These are phyloP conservation scores for Cutaneotrichosporon sp. DNA, from an alignment of 1,284 basidiomycete genomes.

Conservation along the genomic window DNA sequence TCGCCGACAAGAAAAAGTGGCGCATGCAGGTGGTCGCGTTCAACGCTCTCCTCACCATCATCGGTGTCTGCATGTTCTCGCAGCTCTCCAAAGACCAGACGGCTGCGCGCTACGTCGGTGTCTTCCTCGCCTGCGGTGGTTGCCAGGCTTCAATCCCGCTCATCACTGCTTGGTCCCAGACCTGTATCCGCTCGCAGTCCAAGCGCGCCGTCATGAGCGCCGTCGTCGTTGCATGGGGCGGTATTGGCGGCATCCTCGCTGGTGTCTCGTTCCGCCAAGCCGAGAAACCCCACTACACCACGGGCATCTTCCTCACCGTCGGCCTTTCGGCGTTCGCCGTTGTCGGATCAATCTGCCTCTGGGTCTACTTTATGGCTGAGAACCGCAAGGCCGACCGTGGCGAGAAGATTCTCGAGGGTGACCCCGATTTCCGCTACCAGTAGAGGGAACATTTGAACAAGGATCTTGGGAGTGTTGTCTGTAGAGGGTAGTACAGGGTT, in stretches of 20 bases:
- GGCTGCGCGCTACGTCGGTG: conserved; percentile 32
- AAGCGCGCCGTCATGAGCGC: conserved; percentile 50
- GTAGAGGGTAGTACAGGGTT: not conserved
- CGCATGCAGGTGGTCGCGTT: conserved; percentile 18
- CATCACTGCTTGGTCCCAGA: conserved; percentile 46
- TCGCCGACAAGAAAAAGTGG: conserved; percentile 45
- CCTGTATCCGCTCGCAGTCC: conserved; percentile 53
- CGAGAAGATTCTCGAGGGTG: conserved; percentile 18
- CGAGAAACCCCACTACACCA: conserved; percentile 31
- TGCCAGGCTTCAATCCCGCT: conserved; percentile 40
- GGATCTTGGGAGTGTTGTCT: not conserved
- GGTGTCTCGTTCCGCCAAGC: conserved; percentile 36
- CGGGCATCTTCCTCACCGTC: conserved; percentile 33
- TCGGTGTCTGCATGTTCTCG: conserved; percentile 25
- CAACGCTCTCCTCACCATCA: conserved; percentile 18
- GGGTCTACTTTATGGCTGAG: conserved; percentile 16
- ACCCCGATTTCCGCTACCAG: conserved; percentile 19
- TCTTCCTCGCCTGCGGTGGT: conserved; percentile 53
- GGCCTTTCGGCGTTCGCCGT: conserved; percentile 34
- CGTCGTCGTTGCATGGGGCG: conserved; percentile 51
- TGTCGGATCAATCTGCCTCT: conserved; percentile 24
- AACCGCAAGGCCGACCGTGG: conserved; percentile 22
- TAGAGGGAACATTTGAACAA: not conserved
- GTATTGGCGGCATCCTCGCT: conserved; percentile 55
- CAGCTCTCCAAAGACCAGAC: conserved; percentile 12